phyloP scores from a whole-genome alignment of 768 basidiomycete species.

The Neoboletus magnificus region DNA sequence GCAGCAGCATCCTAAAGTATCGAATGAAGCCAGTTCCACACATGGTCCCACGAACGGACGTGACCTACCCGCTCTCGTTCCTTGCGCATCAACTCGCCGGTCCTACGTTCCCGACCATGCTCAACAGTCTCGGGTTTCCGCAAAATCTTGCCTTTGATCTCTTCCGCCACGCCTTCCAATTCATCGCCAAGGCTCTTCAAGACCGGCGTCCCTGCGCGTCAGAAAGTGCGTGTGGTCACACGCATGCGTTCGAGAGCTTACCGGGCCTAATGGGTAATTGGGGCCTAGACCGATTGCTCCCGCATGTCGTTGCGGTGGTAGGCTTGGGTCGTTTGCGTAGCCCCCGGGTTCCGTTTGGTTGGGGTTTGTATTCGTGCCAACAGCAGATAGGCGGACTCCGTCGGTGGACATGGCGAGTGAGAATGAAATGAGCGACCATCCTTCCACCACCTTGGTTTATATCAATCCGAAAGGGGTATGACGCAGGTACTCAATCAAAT shows the following conservation, averaged over 20 bases:
- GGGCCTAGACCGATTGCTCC: constrained; percentile 42
- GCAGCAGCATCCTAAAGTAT: not conserved
- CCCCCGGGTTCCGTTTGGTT: not conserved
- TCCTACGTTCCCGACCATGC: constrained; percentile 38
- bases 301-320: constrained; percentile 41
- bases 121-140: constrained; percentile 35
- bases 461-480: not conserved
- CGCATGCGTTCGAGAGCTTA: constrained; percentile 9
- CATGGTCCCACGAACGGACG: not conserved
- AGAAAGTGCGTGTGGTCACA: not conserved
- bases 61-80: constrained; percentile 29
- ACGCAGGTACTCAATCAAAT: not conserved
- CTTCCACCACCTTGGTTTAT: not conserved
- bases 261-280: constrained; percentile 31
- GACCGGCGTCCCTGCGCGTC: not conserved
- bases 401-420: constrained; percentile 8
- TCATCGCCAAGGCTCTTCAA: constrained; percentile 36
- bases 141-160: constrained; percentile 39
- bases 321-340: constrained; percentile 13
- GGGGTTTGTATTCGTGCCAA: constrained; percentile 12
- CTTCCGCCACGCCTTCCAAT: constrained; percentile 36
- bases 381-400: constrained; percentile 19
- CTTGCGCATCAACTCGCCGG: constrained; percentile 39
- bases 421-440: not conserved
- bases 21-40: not conserved